Conservation (phyloP, 2,329 filamentous ascomycete species). For the Fusarium multiceps region DNA sequence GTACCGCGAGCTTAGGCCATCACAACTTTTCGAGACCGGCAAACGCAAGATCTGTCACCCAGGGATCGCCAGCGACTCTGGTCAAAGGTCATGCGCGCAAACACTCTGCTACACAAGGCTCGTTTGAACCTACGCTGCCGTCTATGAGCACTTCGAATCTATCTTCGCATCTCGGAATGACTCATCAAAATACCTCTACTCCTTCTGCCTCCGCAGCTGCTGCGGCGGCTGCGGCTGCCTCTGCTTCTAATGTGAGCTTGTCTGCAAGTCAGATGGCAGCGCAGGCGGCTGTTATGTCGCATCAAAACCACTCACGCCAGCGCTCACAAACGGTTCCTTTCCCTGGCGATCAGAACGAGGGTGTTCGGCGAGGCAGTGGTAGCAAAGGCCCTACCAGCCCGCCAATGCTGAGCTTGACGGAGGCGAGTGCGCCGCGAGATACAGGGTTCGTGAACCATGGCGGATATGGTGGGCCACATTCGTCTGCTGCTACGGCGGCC, state of each 20-base stretch:
- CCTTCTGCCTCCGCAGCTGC: constrained; percentile 35
- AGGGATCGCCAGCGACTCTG: constrained; percentile 48
- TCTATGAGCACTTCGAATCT: constrained; percentile 68
- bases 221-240: constrained; percentile 52
- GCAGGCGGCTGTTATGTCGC: constrained; percentile 78
- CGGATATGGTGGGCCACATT: constrained; percentile 66
- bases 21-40: constrained; percentile 69
- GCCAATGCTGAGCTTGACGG: constrained; percentile 71
- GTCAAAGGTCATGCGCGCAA: constrained; percentile 66
- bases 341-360: constrained; percentile 59
- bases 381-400: constrained; percentile 67
- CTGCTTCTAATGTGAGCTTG: constrained; percentile 53
- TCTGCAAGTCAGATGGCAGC: constrained; percentile 83
- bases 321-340: constrained; percentile 79
- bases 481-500: constrained; percentile 73
- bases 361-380: constrained; percentile 57
- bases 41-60: constrained; percentile 47
- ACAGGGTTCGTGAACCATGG: constrained; percentile 61
- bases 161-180: constrained; percentile 61
- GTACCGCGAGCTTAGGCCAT: constrained; percentile 55
- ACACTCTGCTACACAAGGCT: constrained; percentile 78
- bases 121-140: constrained; percentile 79
- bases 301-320: constrained; percentile 68
- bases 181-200: constrained; percentile 46
- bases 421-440: constrained; percentile 71